These are phyloP conservation scores for Metschnikowia proteae DNA, from an alignment of 805 yeast genomes.

Conservation along the genomic window DNA sequence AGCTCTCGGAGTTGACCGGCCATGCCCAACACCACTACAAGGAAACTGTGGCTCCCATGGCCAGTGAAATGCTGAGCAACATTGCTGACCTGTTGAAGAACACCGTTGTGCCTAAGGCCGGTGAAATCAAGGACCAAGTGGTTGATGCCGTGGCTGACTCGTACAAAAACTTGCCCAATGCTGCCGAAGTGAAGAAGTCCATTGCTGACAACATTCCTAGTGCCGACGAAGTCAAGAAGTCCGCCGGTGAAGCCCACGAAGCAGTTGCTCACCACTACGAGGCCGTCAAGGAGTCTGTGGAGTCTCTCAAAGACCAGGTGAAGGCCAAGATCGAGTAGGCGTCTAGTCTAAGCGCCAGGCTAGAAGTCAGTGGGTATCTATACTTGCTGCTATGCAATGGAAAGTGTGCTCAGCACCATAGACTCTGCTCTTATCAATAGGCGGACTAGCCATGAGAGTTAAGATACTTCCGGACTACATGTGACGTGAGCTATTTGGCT, in stretches of 20 bases:
- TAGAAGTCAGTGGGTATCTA: too few relatives aligned
- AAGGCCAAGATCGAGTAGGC: slow-evolving; percentile 14
- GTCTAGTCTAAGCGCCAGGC: neutral
- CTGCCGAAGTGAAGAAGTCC: slow-evolving; percentile 3
- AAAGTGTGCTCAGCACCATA: too few relatives aligned
- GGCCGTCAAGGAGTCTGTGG: slow-evolving; percentile 10
- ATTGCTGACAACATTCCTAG: neutral
- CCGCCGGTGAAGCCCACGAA: slow-evolving; percentile 8
- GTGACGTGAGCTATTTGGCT: neutral
- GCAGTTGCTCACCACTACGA: slow-evolving; percentile 5
- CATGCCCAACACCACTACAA: slow-evolving; percentile 19
- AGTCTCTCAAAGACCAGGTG: slow-evolving; percentile 13
- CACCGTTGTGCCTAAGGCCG: slow-evolving; percentile 19
- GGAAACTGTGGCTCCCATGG: slow-evolving; percentile 19
- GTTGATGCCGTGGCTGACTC: slow-evolving; percentile 5
- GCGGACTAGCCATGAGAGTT: too few relatives aligned
- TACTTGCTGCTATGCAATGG: too few relatives aligned
- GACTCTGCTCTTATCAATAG: too few relatives aligned
- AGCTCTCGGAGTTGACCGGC: slow-evolving; percentile 19
- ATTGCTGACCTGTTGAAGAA: slow-evolving; percentile 17
- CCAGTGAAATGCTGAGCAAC: slow-evolving; percentile 10
- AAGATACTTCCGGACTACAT: too few relatives aligned
- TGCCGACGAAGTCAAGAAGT: slow-evolving; percentile 7
- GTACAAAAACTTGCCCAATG: slow-evolving; percentile 6
- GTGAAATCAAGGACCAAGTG: slow-evolving; percentile 11